These are phyloP conservation scores for Phalaenopsis aphrodite DNA, from an alignment of 106 monocot species.

Conservation along the genomic window DNA sequence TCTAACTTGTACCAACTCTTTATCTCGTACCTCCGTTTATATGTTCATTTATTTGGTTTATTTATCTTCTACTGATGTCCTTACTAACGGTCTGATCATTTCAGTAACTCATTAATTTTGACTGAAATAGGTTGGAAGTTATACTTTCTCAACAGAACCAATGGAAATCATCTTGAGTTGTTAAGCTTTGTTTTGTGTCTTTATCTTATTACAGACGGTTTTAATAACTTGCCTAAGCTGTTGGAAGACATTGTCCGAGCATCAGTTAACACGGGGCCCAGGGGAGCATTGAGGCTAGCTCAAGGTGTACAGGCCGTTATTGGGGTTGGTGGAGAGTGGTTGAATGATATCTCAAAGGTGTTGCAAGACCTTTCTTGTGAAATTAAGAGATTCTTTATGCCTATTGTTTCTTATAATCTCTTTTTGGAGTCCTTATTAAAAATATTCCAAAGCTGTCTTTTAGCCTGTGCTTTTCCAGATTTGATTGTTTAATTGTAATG, in stretches of 20 bases:
- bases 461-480: neutral
- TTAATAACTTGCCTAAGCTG: slow-evolving; percentile 71
- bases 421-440: neutral
- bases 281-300: slow-evolving; percentile 70
- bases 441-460: neutral
- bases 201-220: slow-evolving; percentile 43
- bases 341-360: slow-evolving; percentile 77
- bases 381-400: neutral
- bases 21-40: neutral
- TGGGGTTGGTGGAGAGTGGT: slow-evolving; percentile 90
- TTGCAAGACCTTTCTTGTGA: neutral
- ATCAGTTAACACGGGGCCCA: slow-evolving; percentile 85
- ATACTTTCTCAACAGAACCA: neutral
- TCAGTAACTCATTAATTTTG: neutral
- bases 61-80: neutral
- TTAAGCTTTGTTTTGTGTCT: neutral
- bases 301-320: slow-evolving; percentile 92
- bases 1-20: neutral
- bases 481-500: neutral
- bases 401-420: neutral
- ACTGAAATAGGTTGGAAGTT: neutral
- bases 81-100: neutral
- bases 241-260: slow-evolving; percentile 82
- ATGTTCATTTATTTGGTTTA: neutral
- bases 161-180: neutral